Percentiles rank a stretch among this genome's conserved stretches.
These are phyloP conservation scores for Ambrosia hybrid DNA, from an alignment of 140 eudicot genomes.

Conservation along the genomic window DNA sequence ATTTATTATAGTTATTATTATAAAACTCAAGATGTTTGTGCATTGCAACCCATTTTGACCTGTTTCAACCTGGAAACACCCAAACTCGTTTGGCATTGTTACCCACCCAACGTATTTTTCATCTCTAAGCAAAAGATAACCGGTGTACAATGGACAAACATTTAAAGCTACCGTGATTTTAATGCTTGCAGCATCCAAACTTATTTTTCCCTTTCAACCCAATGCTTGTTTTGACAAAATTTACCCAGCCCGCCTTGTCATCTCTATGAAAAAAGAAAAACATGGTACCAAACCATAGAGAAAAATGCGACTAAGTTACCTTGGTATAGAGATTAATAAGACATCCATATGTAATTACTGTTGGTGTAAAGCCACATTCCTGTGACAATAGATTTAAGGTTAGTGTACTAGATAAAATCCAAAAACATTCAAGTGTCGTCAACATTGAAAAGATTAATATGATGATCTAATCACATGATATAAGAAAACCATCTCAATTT, in stretches of 20 bases:
- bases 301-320: constrained; percentile 44
- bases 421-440: constrained; percentile 9
- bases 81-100: no score
- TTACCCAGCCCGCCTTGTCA: constrained; percentile 1
- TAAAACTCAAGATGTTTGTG: no score
- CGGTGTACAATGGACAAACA: not conserved
- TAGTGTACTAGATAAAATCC: constrained; percentile 8
- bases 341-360: constrained; percentile 78
- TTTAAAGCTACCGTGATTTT: no score
- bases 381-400: constrained; percentile 24
- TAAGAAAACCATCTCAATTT: not conserved
- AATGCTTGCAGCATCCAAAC: not conserved
- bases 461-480: not conserved
- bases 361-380: constrained; percentile 90
- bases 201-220: not conserved
- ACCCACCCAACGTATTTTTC: no score
- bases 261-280: constrained; percentile 4
- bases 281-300: constrained; percentile 9
- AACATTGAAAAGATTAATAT: not conserved
- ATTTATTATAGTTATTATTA: no score
- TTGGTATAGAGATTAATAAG: constrained; percentile 83
- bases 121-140: no score
- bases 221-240: not conserved
- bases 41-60: no score
- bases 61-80: no score